Base-by-base conservation (phyloP, 805 yeast species). In the Scheffersomyces ergatensis region DNA sequence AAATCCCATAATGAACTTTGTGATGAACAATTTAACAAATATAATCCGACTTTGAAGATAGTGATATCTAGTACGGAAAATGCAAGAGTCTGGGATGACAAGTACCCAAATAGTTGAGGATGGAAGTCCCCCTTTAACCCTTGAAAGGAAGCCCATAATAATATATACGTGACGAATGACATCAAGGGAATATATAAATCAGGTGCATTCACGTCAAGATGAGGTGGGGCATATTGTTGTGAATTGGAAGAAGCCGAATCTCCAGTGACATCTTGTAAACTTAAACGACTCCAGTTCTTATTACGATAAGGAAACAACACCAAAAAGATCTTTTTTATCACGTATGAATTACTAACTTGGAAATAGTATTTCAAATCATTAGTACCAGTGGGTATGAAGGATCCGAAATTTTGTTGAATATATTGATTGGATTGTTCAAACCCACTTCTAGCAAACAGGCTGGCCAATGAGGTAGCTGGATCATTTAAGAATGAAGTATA, bases 121-220 rank as follows among this genome's bases (percentile, higher is more conserved):
- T 92, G 96, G 70, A 93, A 93, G 23, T 82, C 82, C 20, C 96
- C 97, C 42, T 82, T 78, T 39, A 92, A 65, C 9, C 99, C 99
- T 43, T 87, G 85, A 48, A 85, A 76, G 17, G 85, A 75, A 2
- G 96, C 92, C 77, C 92, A 82, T 27, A 88, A 73, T 45, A 93
- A 67, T 37, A 92, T 83, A 56, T 90, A 90, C 0, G 98, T 89
- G 37, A 89, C 78, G 53, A 85, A 78, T 1, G 97, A 87, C 97
- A 95, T 93, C 45, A 87, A 65, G 5, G 99, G 99, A 40, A 93
- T 87, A 63, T 93, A 93, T 70, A 93, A 76, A 60, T 93, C 99
- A 2, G 99, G 99, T 0, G 98, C 95, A 56, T 95, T 93, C 43
- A 84, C 74, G 59, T 93, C 99, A 46, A 85, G 87, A 34, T 77